A percentile compares a stretch with the other conserved stretches of the same genome.
phyloP scores from a whole-genome alignment of 192 early-diverging fungal genomes.

The Gonapodya prolifera region DNA sequence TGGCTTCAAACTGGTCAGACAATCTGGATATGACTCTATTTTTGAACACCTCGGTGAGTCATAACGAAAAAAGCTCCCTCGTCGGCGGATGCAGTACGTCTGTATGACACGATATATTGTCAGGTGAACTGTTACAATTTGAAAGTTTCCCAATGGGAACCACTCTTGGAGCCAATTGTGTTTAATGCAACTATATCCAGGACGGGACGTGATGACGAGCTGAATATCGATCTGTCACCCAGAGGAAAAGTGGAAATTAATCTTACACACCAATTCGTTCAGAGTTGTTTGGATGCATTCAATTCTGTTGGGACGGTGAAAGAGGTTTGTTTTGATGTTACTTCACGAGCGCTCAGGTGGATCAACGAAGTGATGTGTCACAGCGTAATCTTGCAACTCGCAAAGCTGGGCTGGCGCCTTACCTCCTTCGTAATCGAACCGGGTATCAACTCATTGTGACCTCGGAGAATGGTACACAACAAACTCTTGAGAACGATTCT shows the following conservation, averaged over 20 bases:
- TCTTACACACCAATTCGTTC: conserved; percentile 60
- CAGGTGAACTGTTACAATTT: conserved; percentile 82
- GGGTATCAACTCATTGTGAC: conserved; percentile 85
- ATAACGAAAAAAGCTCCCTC: no score
- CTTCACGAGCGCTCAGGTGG: neutral
- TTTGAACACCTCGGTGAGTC: neutral
- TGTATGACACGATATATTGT: neutral
- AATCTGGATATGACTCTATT: neutral
- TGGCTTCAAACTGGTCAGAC: conserved; percentile 71
- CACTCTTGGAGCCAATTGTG: conserved; percentile 69
- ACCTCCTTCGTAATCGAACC: conserved; percentile 78
- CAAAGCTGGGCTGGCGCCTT: conserved; percentile 48
- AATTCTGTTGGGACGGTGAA: conserved; percentile 13
- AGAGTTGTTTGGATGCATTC: conserved; percentile 23
- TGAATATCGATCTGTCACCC: conserved; percentile 48
- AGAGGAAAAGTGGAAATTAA: conserved; percentile 71
- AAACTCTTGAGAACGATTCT: neutral
- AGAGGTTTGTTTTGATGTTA: neutral
- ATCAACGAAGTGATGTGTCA: neutral
- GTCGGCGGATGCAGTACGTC: no score
- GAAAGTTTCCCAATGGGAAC: conserved; percentile 98
- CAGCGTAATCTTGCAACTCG: conserved; percentile 11
- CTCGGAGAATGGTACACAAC: conserved; percentile 35
- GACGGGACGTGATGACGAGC: conserved; percentile 11
- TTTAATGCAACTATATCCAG: neutral